Conservation (phyloP, 129 eudicot genomes). For the Helianthus tuberosus region DNA sequence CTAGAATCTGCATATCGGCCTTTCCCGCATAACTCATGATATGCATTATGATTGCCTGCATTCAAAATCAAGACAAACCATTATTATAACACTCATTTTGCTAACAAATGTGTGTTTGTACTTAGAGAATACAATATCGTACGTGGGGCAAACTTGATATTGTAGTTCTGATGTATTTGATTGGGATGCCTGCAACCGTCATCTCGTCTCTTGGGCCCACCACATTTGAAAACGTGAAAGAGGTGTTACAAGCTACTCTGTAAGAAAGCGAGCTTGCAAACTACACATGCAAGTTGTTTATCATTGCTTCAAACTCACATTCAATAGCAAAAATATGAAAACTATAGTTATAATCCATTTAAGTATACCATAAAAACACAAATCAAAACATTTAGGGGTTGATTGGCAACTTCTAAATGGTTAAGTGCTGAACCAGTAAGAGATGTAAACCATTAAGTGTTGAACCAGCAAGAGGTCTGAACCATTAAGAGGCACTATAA, state of each 20-base stretch:
- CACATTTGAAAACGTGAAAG: conserved; percentile 68
- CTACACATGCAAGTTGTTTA: conserved; percentile 31
- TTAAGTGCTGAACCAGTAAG: too few relatives aligned
- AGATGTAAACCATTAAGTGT: too few relatives aligned
- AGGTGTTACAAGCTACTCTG: conserved; percentile 62
- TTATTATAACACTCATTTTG: conserved; percentile 1
- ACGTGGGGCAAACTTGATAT: conserved; percentile 72
- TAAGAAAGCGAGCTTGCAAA: conserved; percentile 54
- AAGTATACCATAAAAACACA: background rate
- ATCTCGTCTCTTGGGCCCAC: conserved; percentile 78
- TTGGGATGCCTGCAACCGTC: conserved; percentile 61
- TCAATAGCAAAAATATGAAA: background rate
- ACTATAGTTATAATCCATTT: background rate
- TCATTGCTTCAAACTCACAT: background rate
- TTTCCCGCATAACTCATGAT: conserved; percentile 86
- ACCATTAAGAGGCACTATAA: too few relatives aligned
- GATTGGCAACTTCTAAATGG: too few relatives aligned
- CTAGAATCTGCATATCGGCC: conserved; percentile 78
- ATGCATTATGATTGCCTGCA: conserved; percentile 84
- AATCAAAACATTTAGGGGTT: too few relatives aligned
- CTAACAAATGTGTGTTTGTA: background rate
- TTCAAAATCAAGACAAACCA: background rate
- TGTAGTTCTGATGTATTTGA: conserved; percentile 52
- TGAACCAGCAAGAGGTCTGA: too few relatives aligned
- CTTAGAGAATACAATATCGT: conserved; percentile 17